Percentiles rank a stretch among this genome's conserved stretches.
Conservation (phyloP, 2,329 filamentous ascomycete species). For the Hirsutella thompsonii region DNA sequence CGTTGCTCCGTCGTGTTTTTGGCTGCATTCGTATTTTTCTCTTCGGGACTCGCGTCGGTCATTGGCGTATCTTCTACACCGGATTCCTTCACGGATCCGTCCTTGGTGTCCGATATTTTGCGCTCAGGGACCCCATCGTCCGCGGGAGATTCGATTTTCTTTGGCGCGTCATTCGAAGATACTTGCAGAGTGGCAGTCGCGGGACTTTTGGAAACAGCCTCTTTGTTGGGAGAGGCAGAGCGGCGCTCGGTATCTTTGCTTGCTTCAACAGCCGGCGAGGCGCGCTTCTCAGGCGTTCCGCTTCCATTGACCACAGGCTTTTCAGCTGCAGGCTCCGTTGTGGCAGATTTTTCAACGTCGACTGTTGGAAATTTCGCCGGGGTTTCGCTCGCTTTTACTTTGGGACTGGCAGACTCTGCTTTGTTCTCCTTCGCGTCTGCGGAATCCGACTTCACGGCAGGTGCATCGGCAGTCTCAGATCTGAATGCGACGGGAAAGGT, state of each 20-base stretch:
- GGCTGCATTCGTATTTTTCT: conserved; percentile 2
- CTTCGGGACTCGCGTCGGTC: conserved; percentile 8
- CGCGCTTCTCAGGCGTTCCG: conserved; percentile 1
- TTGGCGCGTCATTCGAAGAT: not conserved
- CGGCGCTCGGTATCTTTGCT: not conserved
- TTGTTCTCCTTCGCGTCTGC: conserved; percentile 6
- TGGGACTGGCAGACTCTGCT: conserved; percentile 1
- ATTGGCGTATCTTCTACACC: conserved; percentile 13
- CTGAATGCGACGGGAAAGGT: not conserved
- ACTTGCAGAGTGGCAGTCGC: conserved; percentile 1
- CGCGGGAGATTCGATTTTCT: not conserved
- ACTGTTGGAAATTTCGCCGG: conserved; percentile 1
- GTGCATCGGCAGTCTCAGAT: not conserved
- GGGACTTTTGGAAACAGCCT: not conserved
- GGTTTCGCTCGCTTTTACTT: not conserved
- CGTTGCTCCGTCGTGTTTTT: not conserved
- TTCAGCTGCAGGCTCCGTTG: conserved; percentile 1
- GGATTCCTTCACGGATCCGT: not conserved
- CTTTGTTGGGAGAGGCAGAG: not conserved
- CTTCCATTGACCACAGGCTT: conserved; percentile 8
- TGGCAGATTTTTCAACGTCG: not conserved
- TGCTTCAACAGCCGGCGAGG: conserved; percentile 3
- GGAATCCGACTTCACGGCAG: conserved; percentile 4
- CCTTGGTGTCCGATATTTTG: not conserved
- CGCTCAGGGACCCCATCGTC: too few species aligned